A percentile compares a stretch with the other conserved stretches of the same genome.
phyloP scores from a whole-genome alignment of 371 early-diverging fungal species.

The Haplosporangium sp. region DNA sequence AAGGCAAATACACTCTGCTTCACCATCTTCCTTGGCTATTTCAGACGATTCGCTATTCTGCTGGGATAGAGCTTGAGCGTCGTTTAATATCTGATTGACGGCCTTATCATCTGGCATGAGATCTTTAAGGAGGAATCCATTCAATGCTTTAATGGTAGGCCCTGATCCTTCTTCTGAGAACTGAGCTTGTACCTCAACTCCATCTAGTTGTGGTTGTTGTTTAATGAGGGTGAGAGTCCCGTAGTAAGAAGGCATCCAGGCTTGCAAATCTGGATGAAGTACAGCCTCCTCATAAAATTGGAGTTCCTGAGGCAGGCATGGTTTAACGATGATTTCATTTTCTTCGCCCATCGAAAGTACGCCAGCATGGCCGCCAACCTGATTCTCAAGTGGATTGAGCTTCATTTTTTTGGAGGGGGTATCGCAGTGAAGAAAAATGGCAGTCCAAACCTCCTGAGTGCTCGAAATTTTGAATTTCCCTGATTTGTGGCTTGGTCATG shows the following conservation, averaged over 20 bases:
- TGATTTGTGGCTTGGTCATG: neutral
- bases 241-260: constrained; percentile 78
- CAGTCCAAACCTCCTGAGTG: no score
- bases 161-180: neutral
- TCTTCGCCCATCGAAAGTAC: constrained; percentile 63
- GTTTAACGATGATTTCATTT: constrained; percentile 75
- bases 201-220: neutral
- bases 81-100: constrained; percentile 44
- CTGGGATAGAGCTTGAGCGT: constrained; percentile 43
- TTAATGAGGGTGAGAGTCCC: constrained; percentile 65
- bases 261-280: constrained; percentile 64
- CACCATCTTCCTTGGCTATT: constrained; percentile 22
- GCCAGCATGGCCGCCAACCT: constrained; percentile 79
- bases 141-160: constrained; percentile 39
- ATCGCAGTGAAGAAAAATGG: neutral
- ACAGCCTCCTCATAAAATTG: constrained; percentile 74
- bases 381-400: constrained; percentile 58
- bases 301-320: constrained; percentile 65
- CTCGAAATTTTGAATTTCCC: neutral
- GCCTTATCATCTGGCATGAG: constrained; percentile 69
- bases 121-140: constrained; percentile 29
- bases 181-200: neutral
- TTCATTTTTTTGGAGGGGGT: constrained; percentile 23
- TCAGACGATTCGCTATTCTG: constrained; percentile 56
- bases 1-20: constrained; percentile 67